phyloP scores from a whole-genome alignment of 2,329 filamentous ascomycete genomes.

The Beauveria rudraprayagi region DNA sequence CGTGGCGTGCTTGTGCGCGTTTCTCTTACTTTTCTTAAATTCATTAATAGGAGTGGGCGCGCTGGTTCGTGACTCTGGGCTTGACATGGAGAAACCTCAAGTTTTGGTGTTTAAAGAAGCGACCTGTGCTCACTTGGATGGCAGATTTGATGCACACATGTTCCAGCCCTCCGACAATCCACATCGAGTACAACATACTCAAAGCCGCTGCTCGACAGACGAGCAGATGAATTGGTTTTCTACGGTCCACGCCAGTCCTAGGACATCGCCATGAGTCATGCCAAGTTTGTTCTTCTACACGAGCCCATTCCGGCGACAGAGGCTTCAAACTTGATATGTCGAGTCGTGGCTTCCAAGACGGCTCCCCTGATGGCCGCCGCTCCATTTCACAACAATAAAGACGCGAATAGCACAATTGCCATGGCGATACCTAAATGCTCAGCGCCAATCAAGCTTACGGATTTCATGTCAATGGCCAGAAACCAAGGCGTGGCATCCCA shows the following conservation, averaged over 20 bases:
- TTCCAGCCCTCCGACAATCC: neutral
- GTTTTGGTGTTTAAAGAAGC: too few species aligned
- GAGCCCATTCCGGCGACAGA: constrained; percentile 5
- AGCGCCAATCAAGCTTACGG: neutral
- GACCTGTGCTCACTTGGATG: neutral
- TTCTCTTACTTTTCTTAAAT: neutral
- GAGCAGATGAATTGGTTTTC: neutral
- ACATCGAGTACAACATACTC: neutral
- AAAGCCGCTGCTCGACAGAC: neutral
- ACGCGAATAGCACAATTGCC: neutral
- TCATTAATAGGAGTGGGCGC: constrained; percentile 4
- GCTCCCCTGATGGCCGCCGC: constrained; percentile 1
- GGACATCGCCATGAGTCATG: neutral
- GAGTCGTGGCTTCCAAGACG: constrained; percentile 8
- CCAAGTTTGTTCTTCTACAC: constrained; percentile 9
- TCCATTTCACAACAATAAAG: neutral
- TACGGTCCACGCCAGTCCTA: neutral
- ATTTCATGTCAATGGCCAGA: constrained; percentile 3
- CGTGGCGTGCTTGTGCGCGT: constrained; percentile 2
- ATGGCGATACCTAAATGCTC: constrained; percentile 2
- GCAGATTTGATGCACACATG: neutral
- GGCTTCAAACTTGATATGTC: constrained; percentile 4
- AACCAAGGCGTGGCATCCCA: constrained; percentile 1
- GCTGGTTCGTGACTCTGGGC: neutral
- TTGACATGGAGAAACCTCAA: neutral